Evolutionary conservation across 2,329 filamentous ascomycete species (phyloP), one percentile per base, ranked within the genome.

Genomic region (Fusarium denticulatum): DNA sequence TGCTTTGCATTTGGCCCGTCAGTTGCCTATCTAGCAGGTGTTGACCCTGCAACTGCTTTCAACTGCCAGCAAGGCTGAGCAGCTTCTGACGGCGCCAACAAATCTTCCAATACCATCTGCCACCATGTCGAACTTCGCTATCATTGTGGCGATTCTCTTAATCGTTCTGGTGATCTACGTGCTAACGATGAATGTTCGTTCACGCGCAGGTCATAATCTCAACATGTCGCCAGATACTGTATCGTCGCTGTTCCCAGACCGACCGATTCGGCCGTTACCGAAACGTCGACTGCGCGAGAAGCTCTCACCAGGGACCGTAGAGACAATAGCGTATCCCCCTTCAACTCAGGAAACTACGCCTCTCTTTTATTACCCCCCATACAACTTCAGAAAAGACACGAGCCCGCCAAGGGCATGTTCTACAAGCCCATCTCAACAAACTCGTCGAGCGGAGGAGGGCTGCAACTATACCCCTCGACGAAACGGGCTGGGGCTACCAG

Each of bases 191-290:
- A 56, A 67, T 63, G 47, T 55, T 69, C 62, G 56, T 61, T 69
- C 49, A 40, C 37, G 56, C 62, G 64, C 80, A 88, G 86, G 83
- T 81, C 79, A 81, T 82, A 82, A 82, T 77, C 82, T 82, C 79
- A 88, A 81, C 65, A 91, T 92, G 89, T 90, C 89, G 79, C 86
- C 91, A 74, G 94, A 97, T 86, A 92, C 93, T 67, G 88, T 91
- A 73, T 96, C 94, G 68, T 90, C 93, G 67, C 87, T 94, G 79
- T 97, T 94, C 81, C 94, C 94, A 75, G 94, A 97, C 81, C 92
- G 96, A 82, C 93, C 96, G 69, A 99, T 99, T 81, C 92, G 95
- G 80, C 96, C 96, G 64, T 86, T 99, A 69, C 96, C 96, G 47
- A 96, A 94, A 84, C 93, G 95, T 79, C 92, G 94, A 73, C 88